Evolutionary conservation across 345 rosid genomes (phyloP), one percentile per base, ranked within the genome.

Genomic region (Eucalyptus marginata): DNA sequence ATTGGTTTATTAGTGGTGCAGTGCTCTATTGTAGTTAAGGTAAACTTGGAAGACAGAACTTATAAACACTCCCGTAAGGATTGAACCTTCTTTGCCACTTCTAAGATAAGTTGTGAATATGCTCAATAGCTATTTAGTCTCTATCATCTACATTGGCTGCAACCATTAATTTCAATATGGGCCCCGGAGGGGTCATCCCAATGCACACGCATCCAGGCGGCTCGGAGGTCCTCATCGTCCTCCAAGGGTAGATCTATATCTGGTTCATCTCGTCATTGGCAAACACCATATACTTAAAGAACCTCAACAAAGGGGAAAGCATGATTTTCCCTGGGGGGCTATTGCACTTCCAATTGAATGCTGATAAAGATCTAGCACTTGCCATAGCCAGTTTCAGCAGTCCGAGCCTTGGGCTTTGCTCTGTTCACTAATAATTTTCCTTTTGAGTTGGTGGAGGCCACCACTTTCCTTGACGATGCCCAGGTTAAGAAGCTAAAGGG

Each of bases 171-270:
- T 31, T 16, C 43, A 4, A 31, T 68, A 68, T 96, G 90, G 96
- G 94, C 7, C 46, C 9, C 14, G 94, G 91, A 1, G 95, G 96
- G 49, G 98, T 97, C 36, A 59, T 96, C 64, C 98, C 97, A 9
- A 92, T 96, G 88, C 97, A 94, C 97, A 94, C 36, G 18, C 98
- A 95, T 90, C 99, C 98, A 4, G 93, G 96, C 7, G 96, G 80
- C 50, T 91, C 94, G 3, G 99, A 96, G 89, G 88, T 91, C 25
- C 93, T 96, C 16, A 3, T 94, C 17, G 95, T 97, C 8, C 17
- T 93, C 18, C 7, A 3, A 50, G 52, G 18, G 18, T 50, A 0
- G 18, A 50, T 50, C 0, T 50, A 1, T 50, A 18, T 1, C 0
- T 1, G 18, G 18, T 50, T 50, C 52, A 50, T 50, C 52, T 15